Base-by-base conservation (phyloP, 2,329 filamentous ascomycete genomes). In the Cadophora luteo-olivacea region DNA sequence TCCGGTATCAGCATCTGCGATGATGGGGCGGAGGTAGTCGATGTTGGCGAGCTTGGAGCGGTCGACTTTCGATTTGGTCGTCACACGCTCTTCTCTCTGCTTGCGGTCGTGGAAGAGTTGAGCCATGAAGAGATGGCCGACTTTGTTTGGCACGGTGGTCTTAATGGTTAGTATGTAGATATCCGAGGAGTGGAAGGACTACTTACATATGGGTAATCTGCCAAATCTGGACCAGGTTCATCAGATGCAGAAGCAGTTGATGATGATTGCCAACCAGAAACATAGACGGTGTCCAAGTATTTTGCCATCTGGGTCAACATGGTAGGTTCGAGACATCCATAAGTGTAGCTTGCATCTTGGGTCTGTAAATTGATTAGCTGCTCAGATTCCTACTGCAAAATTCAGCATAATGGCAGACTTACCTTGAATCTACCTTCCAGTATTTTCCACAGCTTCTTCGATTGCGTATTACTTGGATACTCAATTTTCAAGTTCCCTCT, bases 241-340 rank as follows among this genome's bases (percentile, higher is more conserved):
- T 99, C 94, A 7, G 94, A 95, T 1, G 94, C 88, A 2, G 95
- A 97, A 61, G 96, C 96, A 8, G 96, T 99, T 29, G 94, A 97
- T 1, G 95, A 98, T 73, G 93, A 97, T 83, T 99, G 96, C 96
- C 96, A 99, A 72, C 96, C 96, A 65, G 96, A 98, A 71, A 99
- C 96, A 81, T 99, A 99, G 79, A 99, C 93, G 41, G 96, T 99
- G 79, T 99, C 96, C 71, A 99, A 87, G 81, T 97, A 98, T 83
- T 98, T 97, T 76, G 95, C 95, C 96, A 99, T 99, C 82, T 99
- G 96, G 33, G 96, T 98, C 79, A 99, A 88, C 92, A 97, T 97
- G 67, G 97, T 97, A 12, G 96, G 96, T 79, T 99, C 96, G 73
- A 99, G 86, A 83, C 96, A 98, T 77, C 96, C 96, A 79, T 97